Base-by-base conservation (phyloP, 202 grass and related monocot species). In the Musa balbisiana region DNA sequence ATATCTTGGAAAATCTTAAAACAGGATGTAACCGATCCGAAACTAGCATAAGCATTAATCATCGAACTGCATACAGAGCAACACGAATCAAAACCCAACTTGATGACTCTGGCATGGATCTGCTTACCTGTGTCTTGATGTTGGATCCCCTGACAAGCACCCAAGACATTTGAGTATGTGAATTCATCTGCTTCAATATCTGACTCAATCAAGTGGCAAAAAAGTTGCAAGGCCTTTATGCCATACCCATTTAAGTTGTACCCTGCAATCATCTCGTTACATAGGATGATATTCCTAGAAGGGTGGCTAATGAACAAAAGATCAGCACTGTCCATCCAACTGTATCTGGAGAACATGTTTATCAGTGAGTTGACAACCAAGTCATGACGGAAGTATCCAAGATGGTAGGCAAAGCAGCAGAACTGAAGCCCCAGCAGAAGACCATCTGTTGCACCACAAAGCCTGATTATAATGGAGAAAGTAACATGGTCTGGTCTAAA, bases 231-330 rank as follows among this genome's bases (percentile, higher is more conserved):
- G 2, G 80, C 82, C 23, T 82, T 56, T 71, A 73, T 73, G 23
- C 73, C 73, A 71, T 23, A 62, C 25, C 73, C 33, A 67, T 84
- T 69, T 29, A 84, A 49, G 78, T 75, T 85, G 71, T 80, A 87
- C 13, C 79, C 82, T 54, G 84, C 75, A 19, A 87, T 82, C 76
- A 90, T 87, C 76, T 87, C 88, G 1, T 90, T 90, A 76, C 84
- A 90, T 43, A 82, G 84, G 22, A 84, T 73, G 15, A 74, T 13
- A 50, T 90, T 90, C 59, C 51, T 71, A 74, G 17, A 52, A 52
- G 67, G 66, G 62, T 82, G 75, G 23, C 62, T 24, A 60, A 67
- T 19, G 72, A 90, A 90, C 51, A 82, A 82, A n/a, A 69, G 50
- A 82, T 77, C 75, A 21, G 88, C 76, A 55, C 24, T 53, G 24